Evolutionary conservation across 2,329 filamentous ascomycete genomes (phyloP), one percentile per base, ranked within the genome.

Genomic region (Fonsecaea multimorphosa): DNA sequence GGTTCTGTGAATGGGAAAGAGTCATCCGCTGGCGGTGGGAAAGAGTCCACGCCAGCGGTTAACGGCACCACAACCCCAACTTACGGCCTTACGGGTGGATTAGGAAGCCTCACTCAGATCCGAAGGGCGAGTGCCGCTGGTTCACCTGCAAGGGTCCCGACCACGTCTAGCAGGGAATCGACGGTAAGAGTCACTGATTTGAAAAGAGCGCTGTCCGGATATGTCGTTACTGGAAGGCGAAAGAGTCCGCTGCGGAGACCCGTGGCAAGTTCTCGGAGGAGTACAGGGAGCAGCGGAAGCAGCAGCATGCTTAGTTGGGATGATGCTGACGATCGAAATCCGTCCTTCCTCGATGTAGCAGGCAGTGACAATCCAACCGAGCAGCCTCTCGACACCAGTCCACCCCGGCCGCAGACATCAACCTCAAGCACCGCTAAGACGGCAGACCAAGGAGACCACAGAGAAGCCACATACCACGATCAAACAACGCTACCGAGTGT

Each of bases 101-200:
- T 75, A 49, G 72, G 72, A 34, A 73, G 71, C 29, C 67, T 76
- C 38, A 74, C 74, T 16, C 73, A 75, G 24, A 64, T 74, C 60
- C 74, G 76, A 38, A 77, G 76, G 52, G 71, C 74, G 59, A 82
- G 79, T 63, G 70, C 76, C 24, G 76, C 76, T 19, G 77, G 73
- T 3, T 73, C 77, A 3, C 73, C 71, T 16, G 73, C 77, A 24
- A 74, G 76, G 32, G 70, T 73, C 27, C 72, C 73, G 14, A 67
- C 69, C 6, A 75, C 76, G 34, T 80, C 79, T 14, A 80, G 75
- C 69, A 73, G 79, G 65, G 79, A 79, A 27, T 79, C 79, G 0
- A 81, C 81, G 0, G 77, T 83, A 32, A 78, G 78, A 55, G 78
- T 83, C n/a, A 81, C 80, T 49, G 81, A 83, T 57, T 70, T 84